phyloP scores from a whole-genome alignment of 805 yeast species.

The Metschnikowia picachoensis region DNA sequence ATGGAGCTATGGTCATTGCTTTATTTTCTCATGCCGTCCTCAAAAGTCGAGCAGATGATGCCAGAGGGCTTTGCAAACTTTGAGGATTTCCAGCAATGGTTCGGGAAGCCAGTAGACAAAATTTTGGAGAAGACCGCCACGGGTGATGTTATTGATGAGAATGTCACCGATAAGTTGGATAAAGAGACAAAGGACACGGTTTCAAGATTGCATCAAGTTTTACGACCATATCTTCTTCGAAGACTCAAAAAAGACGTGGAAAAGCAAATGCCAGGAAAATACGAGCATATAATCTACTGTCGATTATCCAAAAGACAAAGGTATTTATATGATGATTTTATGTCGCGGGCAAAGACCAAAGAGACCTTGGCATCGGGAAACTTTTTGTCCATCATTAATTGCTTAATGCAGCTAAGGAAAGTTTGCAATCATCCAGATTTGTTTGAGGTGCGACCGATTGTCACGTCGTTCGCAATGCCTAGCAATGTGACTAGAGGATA shows the following conservation, averaged over 20 bases:
- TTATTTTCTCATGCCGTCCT: slow-evolving; percentile 93
- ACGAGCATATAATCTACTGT: slow-evolving; percentile 92
- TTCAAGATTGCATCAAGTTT: slow-evolving; percentile 82
- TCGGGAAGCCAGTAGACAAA: slow-evolving; percentile 94
- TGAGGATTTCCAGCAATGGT: slow-evolving; percentile 97
- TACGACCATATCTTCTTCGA: slow-evolving; percentile 87
- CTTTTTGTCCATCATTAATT: slow-evolving; percentile 89
- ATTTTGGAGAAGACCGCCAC: slow-evolving; percentile 64
- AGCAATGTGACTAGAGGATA: slow-evolving; percentile 54
- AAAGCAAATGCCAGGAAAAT: slow-evolving; percentile 97
- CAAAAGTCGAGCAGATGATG: slow-evolving; percentile 67
- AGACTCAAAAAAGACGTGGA: slow-evolving; percentile 95
- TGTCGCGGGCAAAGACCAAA: slow-evolving; percentile 93
- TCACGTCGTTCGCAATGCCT: slow-evolving; percentile 80
- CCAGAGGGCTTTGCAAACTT: slow-evolving; percentile 95
- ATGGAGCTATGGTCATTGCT: slow-evolving; percentile 95
- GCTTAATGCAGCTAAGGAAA: slow-evolving; percentile 95
- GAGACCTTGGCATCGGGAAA: slow-evolving; percentile 94
- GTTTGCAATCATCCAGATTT: slow-evolving; percentile 96
- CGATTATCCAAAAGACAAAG: slow-evolving; percentile 90
- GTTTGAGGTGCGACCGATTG: slow-evolving; percentile 92
- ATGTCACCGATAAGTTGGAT: slow-evolving; percentile 46
- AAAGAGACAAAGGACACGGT: slow-evolving; percentile 83
- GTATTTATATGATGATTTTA: slow-evolving; percentile 88
- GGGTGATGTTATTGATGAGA: slow-evolving; percentile 48